Base-by-base conservation (phyloP, 306 rosid species). In the Ochetophila trinervis region DNA sequence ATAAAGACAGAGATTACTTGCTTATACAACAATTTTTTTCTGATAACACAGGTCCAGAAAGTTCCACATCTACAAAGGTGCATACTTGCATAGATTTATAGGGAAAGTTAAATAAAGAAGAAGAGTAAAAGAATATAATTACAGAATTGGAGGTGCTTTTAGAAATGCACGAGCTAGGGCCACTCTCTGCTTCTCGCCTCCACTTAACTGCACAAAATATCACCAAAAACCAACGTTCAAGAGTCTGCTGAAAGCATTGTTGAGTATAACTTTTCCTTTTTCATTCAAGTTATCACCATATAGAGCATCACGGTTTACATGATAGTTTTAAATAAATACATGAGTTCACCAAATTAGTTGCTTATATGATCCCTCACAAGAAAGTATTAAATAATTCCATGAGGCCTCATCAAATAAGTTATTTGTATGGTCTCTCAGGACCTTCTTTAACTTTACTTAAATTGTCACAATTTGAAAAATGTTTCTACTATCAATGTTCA, bases 151-250 rank as follows among this genome's bases (percentile, higher is more conserved):
- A 60, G 98, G 96, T 17, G 98, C 89, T 81, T 93, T 93, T 75
- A 93, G 73, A 85, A 93, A 93, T 9, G 98, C 86, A 59, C 97
- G 97, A 76, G 98, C 98, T 53, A 93, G 77, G 57, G 97, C 96
- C 81, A 93, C 97, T 47, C 98, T 94, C 75, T 93, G 98, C 85
- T 93, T 93, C 83, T 93, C 97, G 21, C 98, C 98, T 48, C 98
- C 97, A 57, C 98, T 93, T 66, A 93, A 72, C 98, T 93, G 87
- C 47, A 18, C 7, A 87, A 74, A 70, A 71, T 59, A 69, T 51
- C 67, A 70, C 44, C 62, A 32, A 35, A 57, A 61, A 68, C n/a
- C 5, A 67, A 70, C 47, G 57, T 18, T 76, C 60, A 68, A 57
- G 53, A 67, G 66, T 22, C 54, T 44, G 66, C 42, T 8, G 2